Evolutionary conservation across 2,329 filamentous ascomycete species (phyloP).

Genomic region (Trichoderma sp.): DNA sequence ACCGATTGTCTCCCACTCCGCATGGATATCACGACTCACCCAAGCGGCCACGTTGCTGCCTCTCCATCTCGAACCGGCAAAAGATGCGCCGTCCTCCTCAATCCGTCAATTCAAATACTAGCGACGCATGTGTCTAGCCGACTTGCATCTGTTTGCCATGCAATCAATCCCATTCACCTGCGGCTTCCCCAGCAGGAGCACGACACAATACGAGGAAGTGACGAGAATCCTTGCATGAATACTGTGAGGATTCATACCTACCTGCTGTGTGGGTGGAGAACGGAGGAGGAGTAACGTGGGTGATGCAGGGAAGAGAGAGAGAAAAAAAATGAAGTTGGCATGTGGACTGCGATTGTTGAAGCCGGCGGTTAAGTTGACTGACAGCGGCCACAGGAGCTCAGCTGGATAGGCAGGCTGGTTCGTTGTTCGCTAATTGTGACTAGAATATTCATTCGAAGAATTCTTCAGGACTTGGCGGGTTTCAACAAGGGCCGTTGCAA

Average conservation of each 20-base stretch:
- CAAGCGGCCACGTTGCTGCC: not conserved
- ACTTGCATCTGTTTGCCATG: not conserved
- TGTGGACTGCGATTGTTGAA: not conserved
- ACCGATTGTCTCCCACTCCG: too few species aligned
- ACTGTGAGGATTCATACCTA: not conserved
- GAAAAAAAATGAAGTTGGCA: not conserved
- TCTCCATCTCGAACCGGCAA: not conserved
- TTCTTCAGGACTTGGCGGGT: too few species aligned
- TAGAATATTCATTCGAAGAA: too few species aligned
- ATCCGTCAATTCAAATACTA: not conserved
- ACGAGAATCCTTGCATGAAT: not conserved
- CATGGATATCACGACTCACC: too few species aligned
- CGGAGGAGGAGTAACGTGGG: not conserved
- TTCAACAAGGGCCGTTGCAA: too few species aligned
- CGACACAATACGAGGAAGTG: not conserved
- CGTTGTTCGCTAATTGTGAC: too few species aligned
- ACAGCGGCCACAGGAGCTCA: too few species aligned
- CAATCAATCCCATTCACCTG: too few species aligned
- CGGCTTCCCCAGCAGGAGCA: not conserved
- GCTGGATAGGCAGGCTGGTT: too few species aligned
- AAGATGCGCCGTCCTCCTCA: not conserved
- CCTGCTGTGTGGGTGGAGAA: not conserved
- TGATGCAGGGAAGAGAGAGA: not conserved
- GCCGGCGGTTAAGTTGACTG: too few species aligned
- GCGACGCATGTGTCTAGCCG: not conserved